These are phyloP conservation scores for Scytalidium sp. DNA, from an alignment of 2,329 filamentous ascomycete genomes.

Conservation along the genomic window DNA sequence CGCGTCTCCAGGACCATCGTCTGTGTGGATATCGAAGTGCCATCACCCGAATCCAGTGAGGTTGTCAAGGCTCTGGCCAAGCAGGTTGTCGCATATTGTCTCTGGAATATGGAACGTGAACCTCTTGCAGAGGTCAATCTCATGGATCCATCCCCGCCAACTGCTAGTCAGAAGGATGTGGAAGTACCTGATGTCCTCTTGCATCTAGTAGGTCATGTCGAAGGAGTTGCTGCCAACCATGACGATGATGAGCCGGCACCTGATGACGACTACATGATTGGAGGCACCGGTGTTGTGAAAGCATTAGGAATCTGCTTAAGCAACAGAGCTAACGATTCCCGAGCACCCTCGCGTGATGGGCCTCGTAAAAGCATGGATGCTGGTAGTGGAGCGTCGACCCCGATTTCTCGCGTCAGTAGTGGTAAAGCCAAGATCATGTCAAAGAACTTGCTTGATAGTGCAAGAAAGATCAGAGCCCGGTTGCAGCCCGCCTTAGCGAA, in stretches of 20 bases:
- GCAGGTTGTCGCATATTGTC: slow-evolving; percentile 90
- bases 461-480: slow-evolving; percentile 80
- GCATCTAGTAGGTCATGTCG: slow-evolving; percentile 74
- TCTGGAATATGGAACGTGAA: slow-evolving; percentile 83
- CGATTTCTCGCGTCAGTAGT: slow-evolving; percentile 35
- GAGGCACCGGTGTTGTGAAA: slow-evolving; percentile 92
- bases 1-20: slow-evolving; percentile 81
- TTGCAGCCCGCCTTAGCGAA: slow-evolving; percentile 80
- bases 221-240: slow-evolving; percentile 44
- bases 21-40: slow-evolving; percentile 89
- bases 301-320: slow-evolving; percentile 87
- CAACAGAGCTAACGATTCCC: slow-evolving; percentile 68
- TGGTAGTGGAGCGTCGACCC: slow-evolving; percentile 44
- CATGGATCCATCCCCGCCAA: slow-evolving; percentile 26
- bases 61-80: slow-evolving; percentile 89
- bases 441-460: slow-evolving; percentile 81
- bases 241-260: slow-evolving; percentile 69
- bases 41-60: slow-evolving; percentile 76
- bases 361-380: slow-evolving; percentile 15
- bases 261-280: slow-evolving; percentile 93
- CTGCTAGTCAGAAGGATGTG: slow-evolving; percentile 46
- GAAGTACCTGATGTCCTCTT: slow-evolving; percentile 80
- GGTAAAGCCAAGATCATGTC: slow-evolving; percentile 88
- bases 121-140: slow-evolving; percentile 62
- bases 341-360: slow-evolving; percentile 31